Evolutionary conservation across 2,329 filamentous ascomycete species (phyloP), one percentile per base, ranked within the genome.

Genomic region (Colletotrichum eremochloae): DNA sequence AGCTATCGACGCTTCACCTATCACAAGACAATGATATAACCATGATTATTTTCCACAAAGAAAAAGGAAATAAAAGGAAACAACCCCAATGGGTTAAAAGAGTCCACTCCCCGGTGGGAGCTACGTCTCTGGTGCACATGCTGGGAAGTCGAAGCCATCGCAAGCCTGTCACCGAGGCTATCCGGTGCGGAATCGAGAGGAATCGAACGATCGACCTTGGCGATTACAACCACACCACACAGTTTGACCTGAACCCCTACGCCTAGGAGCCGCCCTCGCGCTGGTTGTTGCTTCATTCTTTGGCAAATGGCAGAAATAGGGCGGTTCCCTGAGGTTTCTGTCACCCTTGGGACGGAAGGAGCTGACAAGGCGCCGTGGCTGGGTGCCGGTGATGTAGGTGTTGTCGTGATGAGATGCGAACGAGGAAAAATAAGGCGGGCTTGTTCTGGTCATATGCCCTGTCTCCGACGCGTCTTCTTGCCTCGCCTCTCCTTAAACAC

Each of bases 91-190:
- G 6, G 7, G 38, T 42, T 38, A 58, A 58, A 58, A 58, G 56
- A 29, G 38, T 29, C 42, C 56, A 58, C 56, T 58, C 7, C 38
- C 36, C 12, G 12, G 56, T 58, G 56, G 56, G 38, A 58, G 56
- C 56, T 29, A 58, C 38, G 29, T 58, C 38, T 42, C 36, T 58
- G 24, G 56, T 29, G 38, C 56, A 42, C 14, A 42, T 42, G 38
- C 56, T 12, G 56, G 56, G 36, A 58, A 18, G 14, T 42, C 36
- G n/a, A 24, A 24, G n/a, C 5, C 56, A 31, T 58, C 56, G 38
- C n/a, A 58, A 58, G 56, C 56, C 56, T 58, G 56, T 42, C 56
- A 36, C 42, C 38, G 14, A 58, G 38, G 36, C 56, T 42, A 15
- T 58, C 14, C 5, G 55, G 36, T 42, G 14, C 36, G n/a, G 55